Evolutionary conservation across 768 basidiomycete species (phyloP).

Genomic region (Suillus hirtellus): DNA sequence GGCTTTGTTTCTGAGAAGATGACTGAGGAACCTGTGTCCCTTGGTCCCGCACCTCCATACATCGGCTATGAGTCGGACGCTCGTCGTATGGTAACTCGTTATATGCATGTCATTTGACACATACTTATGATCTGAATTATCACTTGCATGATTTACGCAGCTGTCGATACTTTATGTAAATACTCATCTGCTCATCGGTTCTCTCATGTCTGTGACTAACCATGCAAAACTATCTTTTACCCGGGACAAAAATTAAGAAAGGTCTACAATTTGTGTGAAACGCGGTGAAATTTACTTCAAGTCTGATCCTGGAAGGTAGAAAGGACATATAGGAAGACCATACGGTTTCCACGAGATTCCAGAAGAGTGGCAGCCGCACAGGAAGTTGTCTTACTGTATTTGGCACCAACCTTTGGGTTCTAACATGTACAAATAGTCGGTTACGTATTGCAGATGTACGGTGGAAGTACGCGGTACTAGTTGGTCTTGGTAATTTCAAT

Average conservation of each 20-base stretch:
- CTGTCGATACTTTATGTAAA: too few species aligned
- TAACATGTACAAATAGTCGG: background rate
- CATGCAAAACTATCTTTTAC: too few species aligned
- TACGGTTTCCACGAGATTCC: too few species aligned
- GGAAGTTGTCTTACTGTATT: background rate
- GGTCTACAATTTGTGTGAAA: too few species aligned
- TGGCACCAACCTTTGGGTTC: background rate
- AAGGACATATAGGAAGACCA: too few species aligned
- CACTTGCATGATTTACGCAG: background rate
- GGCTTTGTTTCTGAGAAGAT: conserved; percentile 6
- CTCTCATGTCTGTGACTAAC: too few species aligned
- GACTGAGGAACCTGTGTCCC: background rate
- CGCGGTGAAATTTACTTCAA: too few species aligned
- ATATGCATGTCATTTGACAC: background rate
- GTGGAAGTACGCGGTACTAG: background rate
- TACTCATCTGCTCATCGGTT: too few species aligned
- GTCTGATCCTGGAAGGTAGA: too few species aligned
- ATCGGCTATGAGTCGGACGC: background rate
- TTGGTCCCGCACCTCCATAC: conserved; percentile 1
- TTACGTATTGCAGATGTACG: background rate
- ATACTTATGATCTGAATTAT: background rate
- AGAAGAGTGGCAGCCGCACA: too few species aligned
- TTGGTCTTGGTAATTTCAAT: background rate
- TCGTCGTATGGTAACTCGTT: background rate
- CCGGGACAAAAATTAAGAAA: too few species aligned